Base-by-base conservation (phyloP, 192 early-diverging fungal genomes). In the Coemansia sp. region DNA sequence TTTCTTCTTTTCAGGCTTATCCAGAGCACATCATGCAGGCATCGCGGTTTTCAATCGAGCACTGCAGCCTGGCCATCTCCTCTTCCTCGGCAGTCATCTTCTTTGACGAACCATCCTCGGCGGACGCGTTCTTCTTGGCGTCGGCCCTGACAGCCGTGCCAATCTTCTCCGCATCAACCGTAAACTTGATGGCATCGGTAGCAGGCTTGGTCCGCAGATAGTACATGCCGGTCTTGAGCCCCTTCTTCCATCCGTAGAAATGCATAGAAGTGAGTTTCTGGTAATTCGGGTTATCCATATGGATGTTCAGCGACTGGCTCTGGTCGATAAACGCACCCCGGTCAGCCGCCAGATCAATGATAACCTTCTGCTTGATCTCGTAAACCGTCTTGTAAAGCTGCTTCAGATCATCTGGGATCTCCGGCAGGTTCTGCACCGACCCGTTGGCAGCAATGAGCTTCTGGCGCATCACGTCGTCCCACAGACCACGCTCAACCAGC, bases 171-270 rank as follows among this genome's bases (percentile, higher is more conserved):
- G 88, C 59, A 91, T 98, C 95, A 0, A 98, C 92, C 5, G 96
- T 98, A 69, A 97, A 97, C 86, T 98, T 93, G 83, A 98, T 97
- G 11, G 96, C 95, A 69, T 97, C 94, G 14, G 85, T 93, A 14
- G 96, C 95, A n/a, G 96, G 95, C 32, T 93, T 85, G 9, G 94
- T 93, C 42, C 96, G 90, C 55, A 98, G 80, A 75, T 98, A 98
- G 79, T 98, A 98, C 96, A 96, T 96, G 48, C 96, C 96, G 8
- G 96, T 98, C 89, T 98, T 98, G 19, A 98, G 83, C 3, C 96
- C 96, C 81, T 90, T 89, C 83, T 92, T 92, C 95, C 96, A 97
- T 14, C 92, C 96, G 74, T 97, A 95, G 67, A 98, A 97, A 78
- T 97, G 94, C 96, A 98, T 98, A 34, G 84, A 86, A 7, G 96